phyloP scores from a whole-genome alignment of 2,329 filamentous ascomycete species.

The Exophiala mesophila region DNA sequence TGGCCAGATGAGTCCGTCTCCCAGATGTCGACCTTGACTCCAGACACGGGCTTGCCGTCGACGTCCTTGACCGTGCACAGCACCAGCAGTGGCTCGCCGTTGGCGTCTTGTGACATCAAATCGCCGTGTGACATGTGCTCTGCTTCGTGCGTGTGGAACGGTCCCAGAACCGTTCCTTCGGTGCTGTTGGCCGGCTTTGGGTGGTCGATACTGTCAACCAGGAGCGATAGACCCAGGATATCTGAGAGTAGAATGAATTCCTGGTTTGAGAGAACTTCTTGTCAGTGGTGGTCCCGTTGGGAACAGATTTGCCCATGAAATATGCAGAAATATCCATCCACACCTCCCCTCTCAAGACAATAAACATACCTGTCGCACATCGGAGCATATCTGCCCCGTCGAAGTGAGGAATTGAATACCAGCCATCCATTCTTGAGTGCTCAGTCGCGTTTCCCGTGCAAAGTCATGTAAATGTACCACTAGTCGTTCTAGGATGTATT shows the following conservation, averaged over 20 bases:
- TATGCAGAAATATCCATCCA: neutral
- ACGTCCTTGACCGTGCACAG: constrained; percentile 68
- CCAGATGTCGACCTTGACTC: constrained; percentile 75
- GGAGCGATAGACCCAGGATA: constrained; percentile 70
- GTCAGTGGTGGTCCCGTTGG: neutral
- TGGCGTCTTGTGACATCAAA: constrained; percentile 62
- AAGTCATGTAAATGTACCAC: constrained; percentile 79
- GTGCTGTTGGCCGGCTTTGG: constrained; percentile 67
- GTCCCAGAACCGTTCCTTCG: constrained; percentile 74
- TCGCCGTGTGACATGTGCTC: constrained; percentile 50
- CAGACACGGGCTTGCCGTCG: constrained; percentile 56
- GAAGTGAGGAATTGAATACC: constrained; percentile 66
- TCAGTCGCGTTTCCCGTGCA: constrained; percentile 70
- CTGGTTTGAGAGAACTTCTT: constrained; percentile 31
- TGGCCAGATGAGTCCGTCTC: constrained; percentile 75
- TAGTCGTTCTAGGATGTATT: constrained; percentile 67
- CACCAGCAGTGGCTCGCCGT: constrained; percentile 66
- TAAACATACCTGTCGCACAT: constrained; percentile 62
- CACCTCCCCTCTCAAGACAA: neutral
- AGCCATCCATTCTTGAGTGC: constrained; percentile 72
- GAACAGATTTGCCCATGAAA: too few relatives aligned
- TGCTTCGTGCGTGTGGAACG: constrained; percentile 79
- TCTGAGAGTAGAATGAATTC: constrained; percentile 82
- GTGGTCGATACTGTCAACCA: constrained; percentile 79
- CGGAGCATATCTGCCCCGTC: constrained; percentile 67